phyloP scores from a whole-genome alignment of 768 basidiomycete genomes.

The Podaxis pistillaris region DNA sequence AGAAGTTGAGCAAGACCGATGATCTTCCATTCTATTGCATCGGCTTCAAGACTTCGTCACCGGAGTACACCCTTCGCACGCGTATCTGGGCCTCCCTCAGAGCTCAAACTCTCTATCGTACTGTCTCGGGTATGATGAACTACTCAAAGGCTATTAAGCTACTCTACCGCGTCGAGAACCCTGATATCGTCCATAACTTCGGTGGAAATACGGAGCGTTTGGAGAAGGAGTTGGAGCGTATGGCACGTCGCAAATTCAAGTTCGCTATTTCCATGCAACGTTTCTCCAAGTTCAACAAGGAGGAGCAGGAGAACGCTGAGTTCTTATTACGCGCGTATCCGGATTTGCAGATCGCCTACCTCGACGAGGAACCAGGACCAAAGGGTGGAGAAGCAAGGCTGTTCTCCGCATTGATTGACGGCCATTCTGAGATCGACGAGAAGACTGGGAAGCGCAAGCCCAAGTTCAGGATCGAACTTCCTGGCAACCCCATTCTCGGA shows the following conservation, averaged over 20 bases:
- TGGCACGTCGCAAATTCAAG: slow-evolving; percentile 98
- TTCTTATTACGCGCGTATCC: slow-evolving; percentile 97
- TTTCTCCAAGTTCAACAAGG: slow-evolving; percentile 98
- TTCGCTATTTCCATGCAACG: slow-evolving; percentile 99
- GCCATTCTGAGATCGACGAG: slow-evolving; percentile 93
- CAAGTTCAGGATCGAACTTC: slow-evolving; percentile 96
- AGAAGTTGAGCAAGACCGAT: slow-evolving; percentile 77
- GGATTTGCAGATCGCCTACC: slow-evolving; percentile 95
- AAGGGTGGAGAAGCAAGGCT: slow-evolving; percentile 86
- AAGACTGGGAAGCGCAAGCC: slow-evolving; percentile 87
- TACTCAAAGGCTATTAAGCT: slow-evolving; percentile 99
- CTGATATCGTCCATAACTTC: slow-evolving; percentile 93
- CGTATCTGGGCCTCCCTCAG: slow-evolving; percentile 99
- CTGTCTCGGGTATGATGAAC: slow-evolving; percentile 99
- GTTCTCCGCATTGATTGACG: slow-evolving; percentile 94
- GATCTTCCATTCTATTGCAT: slow-evolving; percentile 99
- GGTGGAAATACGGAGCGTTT: slow-evolving; percentile 95
- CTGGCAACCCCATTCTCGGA: slow-evolving; percentile 97
- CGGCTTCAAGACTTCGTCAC: slow-evolving; percentile 98
- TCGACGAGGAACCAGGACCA: slow-evolving; percentile 92
- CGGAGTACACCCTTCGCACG: slow-evolving; percentile 97
- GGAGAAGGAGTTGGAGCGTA: slow-evolving; percentile 93
- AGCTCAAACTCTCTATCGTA: slow-evolving; percentile 97
- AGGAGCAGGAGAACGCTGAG: slow-evolving; percentile 97
- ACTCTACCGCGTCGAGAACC: slow-evolving; percentile 97